Conservation (phyloP, 208 protist genomes). For the Acanthamoeba castellanii region DNA sequence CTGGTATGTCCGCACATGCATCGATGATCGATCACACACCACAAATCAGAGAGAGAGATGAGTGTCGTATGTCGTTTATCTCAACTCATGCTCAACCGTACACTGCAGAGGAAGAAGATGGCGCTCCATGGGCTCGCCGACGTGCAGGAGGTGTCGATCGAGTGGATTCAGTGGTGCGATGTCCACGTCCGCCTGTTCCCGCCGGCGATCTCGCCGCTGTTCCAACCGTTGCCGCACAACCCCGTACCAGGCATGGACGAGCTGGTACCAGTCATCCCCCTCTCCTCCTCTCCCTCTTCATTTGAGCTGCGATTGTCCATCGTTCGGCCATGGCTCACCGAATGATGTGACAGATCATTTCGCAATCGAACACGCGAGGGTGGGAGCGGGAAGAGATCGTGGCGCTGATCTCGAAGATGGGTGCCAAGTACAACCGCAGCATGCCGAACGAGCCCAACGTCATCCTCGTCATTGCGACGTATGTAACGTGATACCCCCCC, state of each 20-base stretch:
- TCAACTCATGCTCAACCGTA: too few relatives aligned
- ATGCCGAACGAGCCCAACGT: constrained; percentile 53
- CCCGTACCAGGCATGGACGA: constrained; percentile 8
- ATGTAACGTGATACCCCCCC: not conserved
- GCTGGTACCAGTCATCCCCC: not conserved
- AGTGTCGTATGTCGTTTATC: too few relatives aligned
- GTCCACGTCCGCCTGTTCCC: constrained; percentile 3
- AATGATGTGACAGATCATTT: not conserved
- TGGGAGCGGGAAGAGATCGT: constrained; percentile 54
- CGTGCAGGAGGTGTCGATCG: constrained; percentile 16
- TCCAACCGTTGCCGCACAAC: not conserved
- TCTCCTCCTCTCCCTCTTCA: not conserved
- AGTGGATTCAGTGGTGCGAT: constrained; percentile 52
- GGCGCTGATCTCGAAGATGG: constrained; percentile 10
- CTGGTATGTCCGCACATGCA: not conserved
- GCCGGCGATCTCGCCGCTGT: not conserved
- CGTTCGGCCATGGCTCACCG: not conserved
- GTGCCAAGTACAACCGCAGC: constrained; percentile 61
- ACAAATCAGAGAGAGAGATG: too few relatives aligned
- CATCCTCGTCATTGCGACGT: constrained; percentile 32
- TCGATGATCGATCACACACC: not conserved
- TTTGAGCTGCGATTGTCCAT: too few relatives aligned
- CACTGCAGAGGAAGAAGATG: constrained; percentile 46
- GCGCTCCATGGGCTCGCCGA: not conserved
- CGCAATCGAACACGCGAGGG: constrained; percentile 54